Conservation (phyloP, 2,329 filamentous ascomycete genomes). For the Alternaria burnsii region DNA sequence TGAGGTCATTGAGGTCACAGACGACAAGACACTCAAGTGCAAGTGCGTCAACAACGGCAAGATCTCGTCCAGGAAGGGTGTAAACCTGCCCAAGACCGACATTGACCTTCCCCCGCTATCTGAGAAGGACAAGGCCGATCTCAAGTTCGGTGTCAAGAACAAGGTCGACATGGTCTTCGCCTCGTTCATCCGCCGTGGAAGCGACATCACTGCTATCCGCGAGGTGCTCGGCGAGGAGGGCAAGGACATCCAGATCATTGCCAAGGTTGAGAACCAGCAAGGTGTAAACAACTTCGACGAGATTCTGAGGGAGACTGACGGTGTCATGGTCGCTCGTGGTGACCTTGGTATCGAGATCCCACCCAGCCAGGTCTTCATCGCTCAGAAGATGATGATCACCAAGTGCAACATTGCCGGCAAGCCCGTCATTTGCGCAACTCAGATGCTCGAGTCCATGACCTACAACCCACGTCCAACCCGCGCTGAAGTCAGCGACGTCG, state of each 20-base stretch:
- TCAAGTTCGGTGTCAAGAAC: conserved; percentile 97
- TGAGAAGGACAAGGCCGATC: conserved; percentile 96
- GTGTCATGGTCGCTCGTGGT: conserved; percentile 99
- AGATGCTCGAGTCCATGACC: conserved; percentile 99
- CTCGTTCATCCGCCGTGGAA: conserved; percentile 93
- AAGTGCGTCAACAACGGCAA: conserved; percentile 95
- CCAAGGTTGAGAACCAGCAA: conserved; percentile 99
- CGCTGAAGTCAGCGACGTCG: conserved; percentile 97
- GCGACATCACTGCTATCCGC: conserved; percentile 93
- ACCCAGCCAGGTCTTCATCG: conserved; percentile 96
- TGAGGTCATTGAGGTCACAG: conserved; percentile 85
- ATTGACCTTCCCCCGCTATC: conserved; percentile 97
- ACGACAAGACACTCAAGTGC: conserved; percentile 88
- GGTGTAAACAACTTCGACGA: conserved; percentile 99
- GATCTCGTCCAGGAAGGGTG: conserved; percentile 98
- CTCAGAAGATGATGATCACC: conserved; percentile 99
- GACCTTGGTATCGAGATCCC: conserved; percentile 99
- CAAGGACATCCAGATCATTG: conserved; percentile 98
- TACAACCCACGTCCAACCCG: conserved; percentile 98
- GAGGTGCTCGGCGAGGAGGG: conserved; percentile 89
- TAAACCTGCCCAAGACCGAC: conserved; percentile 98
- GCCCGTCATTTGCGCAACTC: conserved; percentile 97
- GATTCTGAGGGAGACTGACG: conserved; percentile 94
- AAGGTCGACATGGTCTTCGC: conserved; percentile 99
- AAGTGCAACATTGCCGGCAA: conserved; percentile 99